Percentiles rank a stretch among this genome's conserved stretches.
phyloP scores from a whole-genome alignment of 2,329 filamentous ascomycete genomes.

The Colletotrichum sp. region DNA sequence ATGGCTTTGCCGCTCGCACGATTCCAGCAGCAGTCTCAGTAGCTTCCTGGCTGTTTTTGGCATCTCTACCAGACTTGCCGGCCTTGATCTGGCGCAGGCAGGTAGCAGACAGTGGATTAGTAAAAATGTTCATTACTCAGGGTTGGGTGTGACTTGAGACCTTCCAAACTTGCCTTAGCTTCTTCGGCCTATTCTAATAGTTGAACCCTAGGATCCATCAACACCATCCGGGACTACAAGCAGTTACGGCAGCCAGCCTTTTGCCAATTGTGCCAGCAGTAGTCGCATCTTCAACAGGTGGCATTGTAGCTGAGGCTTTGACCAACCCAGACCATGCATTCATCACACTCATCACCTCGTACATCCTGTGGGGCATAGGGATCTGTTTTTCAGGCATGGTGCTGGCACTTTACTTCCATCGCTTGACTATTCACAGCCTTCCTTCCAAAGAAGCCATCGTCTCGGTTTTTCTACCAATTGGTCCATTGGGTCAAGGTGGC shows the following conservation, averaged over 20 bases:
- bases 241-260: slow-evolving; percentile 69
- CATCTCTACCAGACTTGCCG: too few relatives aligned
- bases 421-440: slow-evolving; percentile 69
- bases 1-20: too few relatives aligned
- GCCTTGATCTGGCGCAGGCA: too few relatives aligned
- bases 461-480: slow-evolving; percentile 70
- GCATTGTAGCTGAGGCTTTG: slow-evolving; percentile 30
- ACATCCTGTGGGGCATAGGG: slow-evolving; percentile 72
- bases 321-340: slow-evolving; percentile 4
- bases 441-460: slow-evolving; percentile 72
- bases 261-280: slow-evolving; percentile 71
- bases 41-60: too few relatives aligned
- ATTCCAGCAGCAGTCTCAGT: too few relatives aligned
- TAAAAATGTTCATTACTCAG: not conserved
- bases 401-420: slow-evolving; percentile 72
- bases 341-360: slow-evolving; percentile 67
- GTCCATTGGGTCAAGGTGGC: slow-evolving; percentile 70
- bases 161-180: not conserved
- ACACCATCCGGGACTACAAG: slow-evolving; percentile 51
- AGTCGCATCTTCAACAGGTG: slow-evolving; percentile 68
- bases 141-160: not conserved
- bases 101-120: too few relatives aligned
- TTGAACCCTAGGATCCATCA: slow-evolving; percentile 34
- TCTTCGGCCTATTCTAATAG: not conserved
- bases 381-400: slow-evolving; percentile 63